Conservation (phyloP, 441 rosid genomes). For the Eutrema salsugineum region DNA sequence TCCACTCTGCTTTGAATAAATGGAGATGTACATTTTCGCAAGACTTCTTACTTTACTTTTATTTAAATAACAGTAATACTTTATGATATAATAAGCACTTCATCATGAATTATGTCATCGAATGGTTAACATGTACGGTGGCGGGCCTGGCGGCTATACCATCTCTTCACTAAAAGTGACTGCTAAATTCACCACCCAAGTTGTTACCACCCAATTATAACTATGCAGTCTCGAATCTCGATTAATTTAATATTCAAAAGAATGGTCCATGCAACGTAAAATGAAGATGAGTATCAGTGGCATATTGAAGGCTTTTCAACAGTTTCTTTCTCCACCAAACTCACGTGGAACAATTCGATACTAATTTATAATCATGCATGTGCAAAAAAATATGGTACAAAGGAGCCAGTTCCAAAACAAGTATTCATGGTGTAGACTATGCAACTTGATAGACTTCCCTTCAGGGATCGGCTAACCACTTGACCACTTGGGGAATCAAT, state of each 20-base stretch:
- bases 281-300: too few species aligned
- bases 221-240: background rate
- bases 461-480: too few species aligned
- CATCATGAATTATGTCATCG: background rate
- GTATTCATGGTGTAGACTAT: too few species aligned
- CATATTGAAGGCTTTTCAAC: too few species aligned
- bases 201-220: background rate
- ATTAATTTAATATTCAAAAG: background rate
- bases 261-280: background rate
- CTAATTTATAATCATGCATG: too few species aligned
- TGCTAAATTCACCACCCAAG: background rate
- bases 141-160: conserved; percentile 23
- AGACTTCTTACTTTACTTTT: background rate
- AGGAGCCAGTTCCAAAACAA: too few species aligned
- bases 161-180: background rate
- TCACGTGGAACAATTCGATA: too few species aligned
- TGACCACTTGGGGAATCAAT: too few species aligned
- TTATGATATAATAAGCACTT: conserved; percentile 1
- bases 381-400: too few species aligned
- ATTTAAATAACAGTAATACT: background rate
- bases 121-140: conserved; percentile 12
- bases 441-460: too few species aligned
- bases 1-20: conserved; percentile 12
- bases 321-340: too few species aligned
- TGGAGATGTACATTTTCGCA: background rate